Percentiles rank a stretch among this genome's conserved stretches.
These are phyloP conservation scores for Ophiostoma fasciatum DNA, from an alignment of 2,329 filamentous ascomycete genomes.

Conservation along the genomic window DNA sequence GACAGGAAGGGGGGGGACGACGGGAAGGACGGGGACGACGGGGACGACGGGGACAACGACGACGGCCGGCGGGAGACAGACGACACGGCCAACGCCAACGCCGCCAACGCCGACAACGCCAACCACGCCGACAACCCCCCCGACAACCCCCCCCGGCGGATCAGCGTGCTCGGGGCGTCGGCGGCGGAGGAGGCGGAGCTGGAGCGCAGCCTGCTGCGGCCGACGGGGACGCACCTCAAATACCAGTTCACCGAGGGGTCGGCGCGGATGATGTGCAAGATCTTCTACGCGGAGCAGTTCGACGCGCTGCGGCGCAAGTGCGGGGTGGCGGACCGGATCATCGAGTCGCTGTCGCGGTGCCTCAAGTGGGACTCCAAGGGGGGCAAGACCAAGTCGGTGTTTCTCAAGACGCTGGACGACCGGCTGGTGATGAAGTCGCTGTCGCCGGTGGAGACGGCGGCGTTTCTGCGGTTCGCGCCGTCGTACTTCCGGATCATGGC, in stretches of 20 bases:
- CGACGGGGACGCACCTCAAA: slow-evolving; percentile 83
- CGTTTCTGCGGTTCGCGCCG: slow-evolving; percentile 88
- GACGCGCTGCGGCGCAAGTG: slow-evolving; percentile 88
- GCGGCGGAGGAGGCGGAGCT: slow-evolving; percentile 47
- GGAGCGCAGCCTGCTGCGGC: slow-evolving; percentile 69
- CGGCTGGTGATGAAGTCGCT: slow-evolving; percentile 86
- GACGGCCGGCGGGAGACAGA: not conserved
- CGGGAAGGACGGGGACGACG: not conserved
- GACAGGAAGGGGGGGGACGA: slow-evolving; percentile 4
- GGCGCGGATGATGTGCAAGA: slow-evolving; percentile 95
- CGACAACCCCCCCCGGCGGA: no score
- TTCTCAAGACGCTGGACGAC: slow-evolving; percentile 91
- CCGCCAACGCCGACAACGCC: no score
- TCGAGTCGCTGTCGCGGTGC: slow-evolving; percentile 88
- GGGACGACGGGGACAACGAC: not conserved
- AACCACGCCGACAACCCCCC: no score
- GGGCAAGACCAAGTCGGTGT: slow-evolving; percentile 94
- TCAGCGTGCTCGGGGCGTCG: no score
- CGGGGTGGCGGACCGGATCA: slow-evolving; percentile 81
- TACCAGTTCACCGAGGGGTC: slow-evolving; percentile 90
- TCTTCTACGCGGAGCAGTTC: slow-evolving; percentile 97
- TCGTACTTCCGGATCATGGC: slow-evolving; percentile 98
- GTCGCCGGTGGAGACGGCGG: slow-evolving; percentile 79
- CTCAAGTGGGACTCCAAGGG: slow-evolving; percentile 97
- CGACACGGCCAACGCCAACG: not conserved